Conservation (phyloP, 345 rosid species). For the Trapa incisa region DNA sequence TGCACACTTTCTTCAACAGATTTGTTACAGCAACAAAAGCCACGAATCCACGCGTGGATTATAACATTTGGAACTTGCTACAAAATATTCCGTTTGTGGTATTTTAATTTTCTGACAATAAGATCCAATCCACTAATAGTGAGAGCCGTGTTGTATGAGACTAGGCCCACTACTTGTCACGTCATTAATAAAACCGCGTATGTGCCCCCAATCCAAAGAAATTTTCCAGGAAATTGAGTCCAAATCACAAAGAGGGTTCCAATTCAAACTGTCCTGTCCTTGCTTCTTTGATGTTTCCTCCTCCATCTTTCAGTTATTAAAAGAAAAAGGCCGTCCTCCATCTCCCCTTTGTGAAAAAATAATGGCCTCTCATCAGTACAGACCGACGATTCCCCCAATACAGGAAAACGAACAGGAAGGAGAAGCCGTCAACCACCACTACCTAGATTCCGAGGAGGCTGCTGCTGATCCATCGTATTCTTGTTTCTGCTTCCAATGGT, state of each 20-base stretch:
- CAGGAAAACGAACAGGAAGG: slow-evolving; percentile 19
- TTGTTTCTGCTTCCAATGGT: slow-evolving; percentile 29
- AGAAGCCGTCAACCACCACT: slow-evolving; percentile 10
- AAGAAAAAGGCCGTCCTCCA: not conserved
- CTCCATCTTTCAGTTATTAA: not conserved
- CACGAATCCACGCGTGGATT: too few relatives aligned
- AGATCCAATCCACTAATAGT: too few relatives aligned
- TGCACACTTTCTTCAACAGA: not conserved
- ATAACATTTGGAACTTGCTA: too few relatives aligned
- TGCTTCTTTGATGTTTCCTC: slow-evolving; percentile 1
- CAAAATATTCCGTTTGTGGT: too few relatives aligned
- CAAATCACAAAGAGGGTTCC: not conserved
- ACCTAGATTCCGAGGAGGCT: slow-evolving; percentile 3
- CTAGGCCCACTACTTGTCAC: too few relatives aligned
- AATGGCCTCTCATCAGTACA: slow-evolving; percentile 9
- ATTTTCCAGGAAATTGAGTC: not conserved
- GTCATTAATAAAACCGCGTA: too few relatives aligned
- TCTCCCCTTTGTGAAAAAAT: not conserved
- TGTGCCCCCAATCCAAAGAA: not conserved
- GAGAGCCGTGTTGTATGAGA: too few relatives aligned
- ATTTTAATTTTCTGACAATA: too few relatives aligned
- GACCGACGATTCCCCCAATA: slow-evolving; percentile 17
- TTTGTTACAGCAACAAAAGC: not conserved
- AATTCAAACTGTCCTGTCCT: not conserved
- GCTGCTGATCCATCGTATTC: not conserved